phyloP scores from a whole-genome alignment of 1,284 basidiomycete genomes.

The Hymenochaete sp. region DNA sequence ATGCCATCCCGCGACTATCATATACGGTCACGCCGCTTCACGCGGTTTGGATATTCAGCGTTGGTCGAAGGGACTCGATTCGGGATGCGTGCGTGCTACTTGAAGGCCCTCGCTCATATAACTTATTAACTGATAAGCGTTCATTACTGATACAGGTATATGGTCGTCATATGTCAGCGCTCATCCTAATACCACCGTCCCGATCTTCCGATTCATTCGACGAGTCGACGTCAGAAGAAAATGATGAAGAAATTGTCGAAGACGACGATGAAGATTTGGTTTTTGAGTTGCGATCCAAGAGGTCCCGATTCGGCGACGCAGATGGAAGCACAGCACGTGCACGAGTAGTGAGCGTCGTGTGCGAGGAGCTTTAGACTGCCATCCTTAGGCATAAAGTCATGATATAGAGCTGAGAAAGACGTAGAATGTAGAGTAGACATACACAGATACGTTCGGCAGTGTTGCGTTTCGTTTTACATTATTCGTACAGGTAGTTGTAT shows the following conservation, averaged over 20 bases:
- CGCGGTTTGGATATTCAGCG: slow-evolving; percentile 70
- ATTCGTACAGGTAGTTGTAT: too few species aligned
- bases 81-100: slow-evolving; percentile 58
- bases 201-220: not conserved
- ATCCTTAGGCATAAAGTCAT: too few species aligned
- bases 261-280: not conserved
- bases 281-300: not conserved
- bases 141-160: slow-evolving; percentile 32
- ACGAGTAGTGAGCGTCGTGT: slow-evolving; percentile 10
- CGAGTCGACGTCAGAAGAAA: not conserved
- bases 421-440: not conserved
- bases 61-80: slow-evolving; percentile 75
- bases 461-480: too few species aligned
- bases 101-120: not conserved
- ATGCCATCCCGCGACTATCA: slow-evolving; percentile 68
- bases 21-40: slow-evolving; percentile 77
- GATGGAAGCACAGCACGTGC: not conserved
- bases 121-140: not conserved
- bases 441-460: too few species aligned
- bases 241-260: not conserved
- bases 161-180: slow-evolving; percentile 42
- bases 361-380: not conserved
- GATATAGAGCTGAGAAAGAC: too few species aligned
- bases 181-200: slow-evolving; percentile 35
- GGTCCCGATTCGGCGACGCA: slow-evolving; percentile 9